phyloP scores from a whole-genome alignment of 257 asterid genomes.

The Osmanthus fragrans region DNA sequence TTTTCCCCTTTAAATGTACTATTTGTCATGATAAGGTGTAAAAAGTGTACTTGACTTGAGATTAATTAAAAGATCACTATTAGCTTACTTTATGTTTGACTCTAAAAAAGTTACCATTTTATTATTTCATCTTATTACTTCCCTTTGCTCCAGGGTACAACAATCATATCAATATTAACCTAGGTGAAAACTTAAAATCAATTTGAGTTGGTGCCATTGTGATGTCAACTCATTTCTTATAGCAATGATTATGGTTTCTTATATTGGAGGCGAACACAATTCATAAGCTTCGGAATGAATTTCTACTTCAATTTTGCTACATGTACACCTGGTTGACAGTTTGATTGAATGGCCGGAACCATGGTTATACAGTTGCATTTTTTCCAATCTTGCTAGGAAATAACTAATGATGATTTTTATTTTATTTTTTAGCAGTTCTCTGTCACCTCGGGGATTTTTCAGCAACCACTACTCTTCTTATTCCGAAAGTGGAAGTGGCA shows the following conservation, averaged over 20 bases:
- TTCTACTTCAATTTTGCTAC: neutral
- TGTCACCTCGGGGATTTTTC: too few relatives aligned
- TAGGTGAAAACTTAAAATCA: neutral
- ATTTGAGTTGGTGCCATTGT: slow-evolving; percentile 2
- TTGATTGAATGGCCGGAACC: too few relatives aligned
- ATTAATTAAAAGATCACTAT: slow-evolving; percentile 16
- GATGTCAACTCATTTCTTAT: slow-evolving; percentile 36
- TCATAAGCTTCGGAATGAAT: slow-evolving; percentile 25
- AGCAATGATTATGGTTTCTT: slow-evolving; percentile 36
- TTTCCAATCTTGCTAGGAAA: too few relatives aligned
- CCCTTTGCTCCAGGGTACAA: neutral
- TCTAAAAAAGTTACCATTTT: slow-evolving; percentile 45
- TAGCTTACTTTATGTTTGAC: slow-evolving; percentile 40
- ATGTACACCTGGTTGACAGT: too few relatives aligned
- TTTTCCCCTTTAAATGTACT: neutral
- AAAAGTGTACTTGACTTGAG: slow-evolving; percentile 9
- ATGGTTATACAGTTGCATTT: too few relatives aligned
- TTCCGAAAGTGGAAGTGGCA: too few relatives aligned
- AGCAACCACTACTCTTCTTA: too few relatives aligned
- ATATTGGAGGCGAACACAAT: slow-evolving; percentile 22
- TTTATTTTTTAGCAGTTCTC: too few relatives aligned
- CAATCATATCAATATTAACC: neutral
- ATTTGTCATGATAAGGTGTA: neutral
- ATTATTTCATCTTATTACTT: neutral
- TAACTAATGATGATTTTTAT: too few relatives aligned